Evolutionary conservation across 352 stramenopile genomes (phyloP), one percentile per base, ranked within the genome.

Genomic region (Plasmopara muralis): DNA sequence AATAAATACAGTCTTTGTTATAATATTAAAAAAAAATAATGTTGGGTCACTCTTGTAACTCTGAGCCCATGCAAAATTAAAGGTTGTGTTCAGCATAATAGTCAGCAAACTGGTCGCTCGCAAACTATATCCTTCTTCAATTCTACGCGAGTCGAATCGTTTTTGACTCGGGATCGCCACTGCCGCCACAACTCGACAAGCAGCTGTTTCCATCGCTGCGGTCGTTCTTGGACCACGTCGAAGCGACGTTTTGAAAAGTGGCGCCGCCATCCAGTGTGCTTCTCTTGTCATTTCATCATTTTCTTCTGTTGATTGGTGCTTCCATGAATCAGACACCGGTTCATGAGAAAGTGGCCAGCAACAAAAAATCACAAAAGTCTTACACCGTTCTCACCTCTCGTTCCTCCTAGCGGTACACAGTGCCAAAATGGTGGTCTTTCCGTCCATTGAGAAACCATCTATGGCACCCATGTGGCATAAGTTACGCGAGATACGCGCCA

Each of bases 391-490:
- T 49, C 43, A 50, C 16, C 13, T 39, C 14, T 14, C 14, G 37
- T 20, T 38, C 25, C 35, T 30, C 37, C n/a, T 55, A 28, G 34
- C 18, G 31, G 30, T 34, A 40, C 37, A 35, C 31, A 35, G 14
- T 15, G 14, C 48, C 14, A n/a, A 12, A 4, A 71, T 66, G 59
- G 45, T 50, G 34, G 55, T 68, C 28, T 65, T 68, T 38, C 47
- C 40, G 48, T 41, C 40, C 18, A 25, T 69, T 30, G 48, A 65
- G 46, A 58, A 45, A 42, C 53, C 66, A 39, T 69, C 66, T 13
- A 66, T 76, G 53, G 57, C 52, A 14, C 66, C 67, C 2, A 62
- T 74, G 64, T 80, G 70, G 70, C 52, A 57, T 13, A 68, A 70
- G 42, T 55, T 80, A 50, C 59, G 56, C 31, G 57, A 77, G 43